Evolutionary conservation across 139 green algal species (phyloP).

Genomic region (Dunaliella primolecta): DNA sequence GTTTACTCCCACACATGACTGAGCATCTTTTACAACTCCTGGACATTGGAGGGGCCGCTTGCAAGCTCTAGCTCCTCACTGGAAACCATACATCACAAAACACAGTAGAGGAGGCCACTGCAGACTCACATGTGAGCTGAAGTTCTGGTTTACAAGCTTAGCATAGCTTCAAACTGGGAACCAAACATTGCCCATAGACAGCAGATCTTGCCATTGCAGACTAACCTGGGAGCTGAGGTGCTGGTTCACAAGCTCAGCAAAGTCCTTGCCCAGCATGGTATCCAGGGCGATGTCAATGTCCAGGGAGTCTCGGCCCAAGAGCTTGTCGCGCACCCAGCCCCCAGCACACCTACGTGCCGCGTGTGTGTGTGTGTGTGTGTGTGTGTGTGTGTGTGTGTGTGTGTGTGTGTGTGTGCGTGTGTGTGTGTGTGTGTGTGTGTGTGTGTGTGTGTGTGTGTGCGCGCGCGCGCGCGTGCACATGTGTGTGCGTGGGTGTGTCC

Average conservation of each 20-base stretch:
- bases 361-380: not conserved
- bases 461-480: not conserved
- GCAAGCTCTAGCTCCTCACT: too few species aligned
- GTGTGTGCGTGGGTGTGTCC: not conserved
- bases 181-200: too few species aligned
- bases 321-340: conserved; percentile 97
- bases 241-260: conserved; percentile 84
- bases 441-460: conserved; percentile 21
- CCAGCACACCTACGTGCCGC: conserved; percentile 79
- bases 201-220: too few species aligned
- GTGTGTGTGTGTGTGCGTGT: not conserved
- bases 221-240: conserved; percentile 61
- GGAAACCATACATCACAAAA: too few species aligned
- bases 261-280: conserved; percentile 79
- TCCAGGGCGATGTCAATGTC: conserved; percentile 98
- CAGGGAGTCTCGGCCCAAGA: conserved; percentile 76
- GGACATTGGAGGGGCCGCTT: too few species aligned
- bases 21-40: too few species aligned
- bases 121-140: too few species aligned
- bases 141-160: not conserved
- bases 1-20: too few species aligned
- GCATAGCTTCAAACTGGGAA: too few species aligned
- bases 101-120: too few species aligned
- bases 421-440: conserved; percentile 25
- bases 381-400: not conserved